Evolutionary conservation across 768 basidiomycete genomes (phyloP), one percentile per base, ranked within the genome.

Genomic region (Kwoniella pini): DNA sequence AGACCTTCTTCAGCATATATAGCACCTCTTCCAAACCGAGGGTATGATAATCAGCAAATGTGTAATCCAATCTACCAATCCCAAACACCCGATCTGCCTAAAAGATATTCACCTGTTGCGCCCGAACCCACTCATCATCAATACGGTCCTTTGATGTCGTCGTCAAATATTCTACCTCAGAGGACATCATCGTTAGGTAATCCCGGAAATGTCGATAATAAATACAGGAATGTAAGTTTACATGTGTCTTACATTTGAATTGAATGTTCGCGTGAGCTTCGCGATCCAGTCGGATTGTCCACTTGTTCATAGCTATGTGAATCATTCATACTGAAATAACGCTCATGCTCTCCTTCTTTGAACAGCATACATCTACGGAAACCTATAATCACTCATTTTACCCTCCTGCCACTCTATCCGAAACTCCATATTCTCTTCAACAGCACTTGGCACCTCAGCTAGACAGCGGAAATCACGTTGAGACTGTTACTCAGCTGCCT

Each of bases 191-290:
- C 48, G 2, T 39, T 59, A 11, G 19, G 36, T n/a, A 39, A 39
- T 10, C 6, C 15, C n/a, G 10, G 4, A 26, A 42, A 46, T 30
- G 12, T 24, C 19, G 17, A 39, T 21, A 57, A 36, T 44, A 21
- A 57, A 40, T 27, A 57, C 24, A 11, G 22, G n/a, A 38, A 38
- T 38, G 46, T 46, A 24, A 57, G 56, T 55, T 40, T 15, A 27
- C 24, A 19, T 24, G 42, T 57, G 55, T 57, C 55, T 57, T 21
- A 48, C 43, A 48, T 48, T 24, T 57, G 55, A 57, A 57, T 57
- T 9, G 53, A 45, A 11, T 27, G n/a, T 9, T 13, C 31, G 22
- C 38, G 44, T 31, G 28, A n/a, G 39, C 6, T 48, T 13, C 10
- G 7, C 24, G 33, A 28, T 24, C 42, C 54, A 55, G 54, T 43